Evolutionary conservation across 805 yeast genomes (phyloP).

Genomic region (Cyberlindnera subsufficiens): DNA sequence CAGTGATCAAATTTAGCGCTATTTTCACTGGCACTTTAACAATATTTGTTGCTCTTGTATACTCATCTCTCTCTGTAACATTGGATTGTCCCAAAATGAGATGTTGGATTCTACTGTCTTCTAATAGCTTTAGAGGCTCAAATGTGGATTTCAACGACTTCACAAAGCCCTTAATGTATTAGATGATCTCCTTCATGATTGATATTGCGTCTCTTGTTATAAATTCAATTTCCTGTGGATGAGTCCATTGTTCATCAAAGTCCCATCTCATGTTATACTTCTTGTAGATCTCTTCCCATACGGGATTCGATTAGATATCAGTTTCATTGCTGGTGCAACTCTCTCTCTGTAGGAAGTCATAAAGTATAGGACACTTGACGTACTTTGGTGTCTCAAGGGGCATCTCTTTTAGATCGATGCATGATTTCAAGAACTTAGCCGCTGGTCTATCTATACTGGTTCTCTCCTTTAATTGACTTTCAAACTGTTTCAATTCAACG

Average conservation of each 20-base stretch:
- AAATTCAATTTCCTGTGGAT: not conserved
- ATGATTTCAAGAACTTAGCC: conserved; percentile 8
- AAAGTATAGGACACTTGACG: not conserved
- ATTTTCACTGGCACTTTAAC: too few species aligned
- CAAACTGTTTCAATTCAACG: not conserved
- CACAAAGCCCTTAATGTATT: conserved; percentile 6
- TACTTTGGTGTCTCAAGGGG: not conserved
- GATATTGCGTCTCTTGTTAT: conserved; percentile 11
- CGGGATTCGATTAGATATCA: too few species aligned
- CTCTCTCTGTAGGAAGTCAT: not conserved
- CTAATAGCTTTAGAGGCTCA: not conserved
- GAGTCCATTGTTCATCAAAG: not conserved
- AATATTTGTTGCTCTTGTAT: too few species aligned
- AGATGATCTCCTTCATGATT: conserved; percentile 9
- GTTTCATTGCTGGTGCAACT: too few species aligned
- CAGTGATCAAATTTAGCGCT: too few species aligned
- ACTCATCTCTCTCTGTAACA: too few species aligned
- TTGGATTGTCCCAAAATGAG: too few species aligned
- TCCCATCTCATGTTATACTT: not conserved
- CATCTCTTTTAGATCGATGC: not conserved
- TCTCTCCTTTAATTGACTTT: conserved; percentile 5
- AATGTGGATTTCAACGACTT: not conserved
- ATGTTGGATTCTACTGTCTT: too few species aligned
- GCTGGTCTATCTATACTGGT: conserved; percentile 6
- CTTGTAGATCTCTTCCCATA: not conserved